These are phyloP conservation scores for Neophaeococcomyces aloes DNA, from an alignment of 2,329 filamentous ascomycete genomes.

Conservation along the genomic window DNA sequence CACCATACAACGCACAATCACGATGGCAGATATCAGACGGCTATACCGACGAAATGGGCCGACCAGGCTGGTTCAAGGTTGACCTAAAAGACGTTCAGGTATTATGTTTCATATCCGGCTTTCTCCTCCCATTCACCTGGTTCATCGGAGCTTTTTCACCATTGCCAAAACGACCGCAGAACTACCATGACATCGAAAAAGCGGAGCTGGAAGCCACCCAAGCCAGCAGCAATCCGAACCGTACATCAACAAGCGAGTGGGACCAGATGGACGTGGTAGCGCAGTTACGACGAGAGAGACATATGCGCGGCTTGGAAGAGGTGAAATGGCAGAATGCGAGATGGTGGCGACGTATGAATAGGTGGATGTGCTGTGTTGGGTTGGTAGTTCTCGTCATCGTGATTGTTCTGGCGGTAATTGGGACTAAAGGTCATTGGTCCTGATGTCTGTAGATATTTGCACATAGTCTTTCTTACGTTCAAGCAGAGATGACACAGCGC, in stretches of 20 bases:
- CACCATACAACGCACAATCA: conserved; percentile 33
- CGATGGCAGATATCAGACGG: conserved; percentile 49
- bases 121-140: conserved; percentile 69
- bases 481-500: no score
- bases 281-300: conserved; percentile 19
- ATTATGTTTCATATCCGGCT: conserved; percentile 57
- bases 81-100: conserved; percentile 30
- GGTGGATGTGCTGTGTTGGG: conserved; percentile 50
- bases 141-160: conserved; percentile 67
- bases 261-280: conserved; percentile 31
- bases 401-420: conserved; percentile 33
- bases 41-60: conserved; percentile 32
- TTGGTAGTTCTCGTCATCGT: conserved; percentile 45
- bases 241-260: conserved; percentile 8
- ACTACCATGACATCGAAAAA: conserved; percentile 38
- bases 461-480: not conserved
- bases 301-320: conserved; percentile 36
- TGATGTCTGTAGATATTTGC: not conserved
- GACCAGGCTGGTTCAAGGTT: conserved; percentile 51
- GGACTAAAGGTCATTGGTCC: conserved; percentile 8
- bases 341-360: conserved; percentile 55
- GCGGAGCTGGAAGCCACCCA: conserved; percentile 12
- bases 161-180: conserved; percentile 49
- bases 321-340: conserved; percentile 48
- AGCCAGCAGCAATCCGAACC: conserved; percentile 19